These are phyloP conservation scores for Stylonectria norvegica DNA, from an alignment of 2,329 filamentous ascomycete species.

Conservation along the genomic window DNA sequence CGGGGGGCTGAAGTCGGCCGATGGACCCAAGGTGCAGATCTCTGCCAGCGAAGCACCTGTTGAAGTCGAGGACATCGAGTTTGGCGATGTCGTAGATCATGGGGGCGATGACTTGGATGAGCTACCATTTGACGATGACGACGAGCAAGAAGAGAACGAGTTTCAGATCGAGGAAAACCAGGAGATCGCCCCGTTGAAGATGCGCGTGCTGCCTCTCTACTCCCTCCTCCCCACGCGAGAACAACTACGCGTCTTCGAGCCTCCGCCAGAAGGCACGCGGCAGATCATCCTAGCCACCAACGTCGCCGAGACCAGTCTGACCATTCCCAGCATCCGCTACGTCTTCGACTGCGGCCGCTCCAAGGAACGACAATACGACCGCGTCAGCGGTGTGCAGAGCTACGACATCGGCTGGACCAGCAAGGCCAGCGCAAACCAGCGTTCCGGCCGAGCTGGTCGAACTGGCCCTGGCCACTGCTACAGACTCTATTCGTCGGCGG, in stretches of 20 bases:
- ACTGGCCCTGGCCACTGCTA: conserved; percentile 97
- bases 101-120: conserved; percentile 60
- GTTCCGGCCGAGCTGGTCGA: conserved; percentile 89
- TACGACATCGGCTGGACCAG: conserved; percentile 97
- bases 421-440: conserved; percentile 90
- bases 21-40: conserved; percentile 67
- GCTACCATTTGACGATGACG: conserved; percentile 55
- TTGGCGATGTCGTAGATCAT: conserved; percentile 66
- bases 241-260: conserved; percentile 86
- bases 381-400: conserved; percentile 86
- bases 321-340: conserved; percentile 90
- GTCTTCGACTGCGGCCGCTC: conserved; percentile 92
- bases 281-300: conserved; percentile 92
- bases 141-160: conserved; percentile 60
- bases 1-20: conserved; percentile 53
- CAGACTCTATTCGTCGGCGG: conserved; percentile 86
- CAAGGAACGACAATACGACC: conserved; percentile 88
- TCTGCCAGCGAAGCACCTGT: conserved; percentile 73
- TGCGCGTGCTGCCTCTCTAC: conserved; percentile 91
- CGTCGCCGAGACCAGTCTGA: conserved; percentile 94
- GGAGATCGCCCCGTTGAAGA: conserved; percentile 60
- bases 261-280: conserved; percentile 75
- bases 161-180: conserved; percentile 66
- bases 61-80: conserved; percentile 83
- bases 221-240: conserved; percentile 87